Base-by-base conservation (phyloP, 2,329 filamentous ascomycete genomes). In the Paramyrothecium sp. region DNA sequence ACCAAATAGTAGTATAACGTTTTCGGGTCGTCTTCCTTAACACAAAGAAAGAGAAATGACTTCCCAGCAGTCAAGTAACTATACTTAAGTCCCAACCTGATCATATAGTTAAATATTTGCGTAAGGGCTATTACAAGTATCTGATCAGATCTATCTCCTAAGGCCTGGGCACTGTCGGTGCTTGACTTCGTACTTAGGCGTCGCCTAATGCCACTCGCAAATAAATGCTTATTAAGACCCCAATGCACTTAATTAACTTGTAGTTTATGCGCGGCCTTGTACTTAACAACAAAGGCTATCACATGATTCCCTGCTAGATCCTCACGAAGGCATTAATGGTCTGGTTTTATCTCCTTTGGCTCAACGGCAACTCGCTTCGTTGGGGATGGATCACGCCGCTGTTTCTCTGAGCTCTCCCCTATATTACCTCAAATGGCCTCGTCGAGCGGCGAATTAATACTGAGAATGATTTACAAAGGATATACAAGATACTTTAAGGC, bases 1-100 rank as follows among this genome's bases (percentile, higher is more conserved):
- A 53, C 60, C 33, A 53, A 51, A 58, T 66, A 56, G 22, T 50
- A 63, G 46, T 62, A 65, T 13, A 65, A 52, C 44, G 58, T 65
- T 49, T 52, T 21, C 34, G 41, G 59, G 51, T 61, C 51, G 16
- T 33, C 55, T 56, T 34, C 54, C 34, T 61, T 50, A 55, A 69
- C 51, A 41, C 56, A 58, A 61, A 70, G 66, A 44, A 70, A 63
- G 26, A 70, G 33, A 22, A 63, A 58, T 12, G 63, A 63, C 58
- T 65, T 56, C 48, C 67, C 65, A 33, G 63, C 63, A 56, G 61
- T 54, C 10, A 71, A 30, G 56, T 67, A 63, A 58, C 65, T 61
- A 53, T 67, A 71, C 51, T 59, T 54, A 33, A 69, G 51, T 41
- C 55, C 60, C 44, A 54, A 55, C 30, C 19, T 3, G 17, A 66